phyloP scores from a whole-genome alignment of 768 basidiomycete species.

The Postia placenta region DNA sequence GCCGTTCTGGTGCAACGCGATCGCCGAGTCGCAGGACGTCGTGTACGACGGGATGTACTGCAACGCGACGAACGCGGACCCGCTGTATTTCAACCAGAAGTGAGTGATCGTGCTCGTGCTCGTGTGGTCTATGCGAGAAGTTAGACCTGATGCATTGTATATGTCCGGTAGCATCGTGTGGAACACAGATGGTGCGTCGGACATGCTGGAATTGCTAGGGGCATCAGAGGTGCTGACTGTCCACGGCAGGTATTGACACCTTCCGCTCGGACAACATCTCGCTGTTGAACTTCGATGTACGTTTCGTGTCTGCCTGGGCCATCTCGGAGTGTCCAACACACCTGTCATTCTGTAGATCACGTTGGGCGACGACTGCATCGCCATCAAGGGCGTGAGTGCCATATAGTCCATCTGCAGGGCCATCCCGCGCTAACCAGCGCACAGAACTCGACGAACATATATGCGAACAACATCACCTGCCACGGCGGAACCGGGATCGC shows the following conservation, averaged over 20 bases:
- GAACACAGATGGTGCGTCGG: conserved; percentile 50
- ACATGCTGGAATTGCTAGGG: not conserved
- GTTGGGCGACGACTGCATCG: conserved; percentile 60
- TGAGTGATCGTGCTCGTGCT: conserved; percentile 21
- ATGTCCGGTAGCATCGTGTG: conserved; percentile 39
- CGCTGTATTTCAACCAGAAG: conserved; percentile 44
- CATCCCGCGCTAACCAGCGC: no score
- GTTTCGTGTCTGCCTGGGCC: no score
- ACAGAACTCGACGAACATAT: conserved; percentile 50
- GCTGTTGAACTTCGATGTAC: conserved; percentile 47
- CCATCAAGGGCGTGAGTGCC: conserved; percentile 51
- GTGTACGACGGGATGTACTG: conserved; percentile 52
- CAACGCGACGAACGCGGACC: conserved; percentile 52
- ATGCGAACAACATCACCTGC: conserved; percentile 44
- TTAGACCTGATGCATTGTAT: not conserved
- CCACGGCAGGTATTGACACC: conserved; percentile 46
- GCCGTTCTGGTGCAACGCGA: conserved; percentile 57
- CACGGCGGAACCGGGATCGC: conserved; percentile 57
- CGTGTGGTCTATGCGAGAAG: not conserved
- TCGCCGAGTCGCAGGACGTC: conserved; percentile 43
- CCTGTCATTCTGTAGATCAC: conserved; percentile 39
- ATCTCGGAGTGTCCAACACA: no score
- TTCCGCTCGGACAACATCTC: conserved; percentile 44
- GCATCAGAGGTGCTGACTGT: not conserved
- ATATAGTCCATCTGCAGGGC: not conserved